These are phyloP conservation scores for Speleostelium caveatum DNA, from an alignment of 78 protist genomes.

Conservation along the genomic window DNA sequence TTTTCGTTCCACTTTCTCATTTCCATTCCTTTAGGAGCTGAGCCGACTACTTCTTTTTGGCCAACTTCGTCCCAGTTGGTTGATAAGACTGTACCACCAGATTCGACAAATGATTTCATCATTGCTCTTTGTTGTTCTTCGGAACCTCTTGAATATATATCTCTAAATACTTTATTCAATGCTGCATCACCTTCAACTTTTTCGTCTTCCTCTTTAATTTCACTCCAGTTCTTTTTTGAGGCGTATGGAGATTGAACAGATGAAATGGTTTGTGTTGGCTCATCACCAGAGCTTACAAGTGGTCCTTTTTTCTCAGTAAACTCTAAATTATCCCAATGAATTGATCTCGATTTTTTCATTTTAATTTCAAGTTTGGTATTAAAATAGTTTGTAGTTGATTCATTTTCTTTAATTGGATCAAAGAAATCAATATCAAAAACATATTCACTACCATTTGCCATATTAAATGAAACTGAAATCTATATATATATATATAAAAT, in stretches of 20 bases:
- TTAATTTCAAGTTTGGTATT: conserved; percentile 78
- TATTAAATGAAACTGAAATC: conserved; percentile 32
- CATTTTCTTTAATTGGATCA: conserved; percentile 41
- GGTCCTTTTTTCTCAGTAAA: conserved; percentile 43
- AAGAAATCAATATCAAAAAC: conserved; percentile 65
- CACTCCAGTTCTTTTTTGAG: conserved; percentile 88
- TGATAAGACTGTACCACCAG: conserved; percentile 95
- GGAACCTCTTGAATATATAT: conserved; percentile 82
- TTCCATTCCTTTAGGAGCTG: conserved; percentile 90
- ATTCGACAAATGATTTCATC: conserved; percentile 94
- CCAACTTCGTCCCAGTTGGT: conserved; percentile 97
- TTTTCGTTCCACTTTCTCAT: neutral
- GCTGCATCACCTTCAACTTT: conserved; percentile 89
- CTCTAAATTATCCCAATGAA: conserved; percentile 76
- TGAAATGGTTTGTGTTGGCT: neutral
- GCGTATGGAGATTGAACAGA: conserved; percentile 35
- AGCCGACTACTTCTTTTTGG: conserved; percentile 63
- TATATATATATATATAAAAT: neutral
- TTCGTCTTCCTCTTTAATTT: conserved; percentile 60
- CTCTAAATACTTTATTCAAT: conserved; percentile 86
- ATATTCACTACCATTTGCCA: conserved; percentile 79
- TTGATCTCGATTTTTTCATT: conserved; percentile 61
- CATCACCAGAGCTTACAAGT: conserved; percentile 11
- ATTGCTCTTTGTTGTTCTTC: conserved; percentile 93
- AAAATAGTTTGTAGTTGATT: conserved; percentile 27